Base-by-base conservation (phyloP, 345 rosid genomes). In the Camelina laxa region DNA sequence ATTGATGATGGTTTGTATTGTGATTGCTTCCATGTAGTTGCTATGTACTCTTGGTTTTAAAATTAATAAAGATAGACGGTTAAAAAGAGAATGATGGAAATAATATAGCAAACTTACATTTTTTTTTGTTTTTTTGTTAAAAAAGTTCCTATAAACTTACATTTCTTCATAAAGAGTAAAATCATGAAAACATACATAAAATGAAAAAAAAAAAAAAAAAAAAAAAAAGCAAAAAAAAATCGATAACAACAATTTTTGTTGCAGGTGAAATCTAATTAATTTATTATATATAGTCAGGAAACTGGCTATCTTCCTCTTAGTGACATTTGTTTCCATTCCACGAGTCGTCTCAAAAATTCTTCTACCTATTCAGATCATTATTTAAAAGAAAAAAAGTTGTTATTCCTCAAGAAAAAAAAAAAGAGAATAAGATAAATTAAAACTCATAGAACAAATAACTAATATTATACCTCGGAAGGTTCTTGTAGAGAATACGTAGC, bases 401-500 rank as follows among this genome's bases (percentile, higher is more conserved):
- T 42, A 56, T 33, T 55, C 62, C 55, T 33, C 47, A 27, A 65
- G 2, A 10, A 35, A 35, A 35, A 57, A 44, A 55, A 65, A 17
- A 41, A 21, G 11, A 74, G 36, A 42, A 42, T 33, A 31, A 19
- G n/a, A 20, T 12, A 54, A 61, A 24, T 12, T 2, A 39, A 31
- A 55, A 72, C 20, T 19, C 1, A 16, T 14, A 54, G 0, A 54
- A 20, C 0, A 55, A 44, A 55, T 8, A 54, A 57, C 0, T 21
- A 54, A 60, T 76, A 24, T 24, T 24, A 24, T 76, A 73, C 95
- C 97, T 93, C 92, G 5, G 91, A 75, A 57, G 98, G 96, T 41
- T 91, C 98, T 78, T 84, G 91, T 22, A 94, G 82, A 76, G 96
- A 89, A 82, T 88, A 89, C 2, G 90, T 80, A 19, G 98, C 97